Evolutionary conservation across 2,329 filamentous ascomycete species (phyloP).

Genomic region (Clarireedia paspali): DNA sequence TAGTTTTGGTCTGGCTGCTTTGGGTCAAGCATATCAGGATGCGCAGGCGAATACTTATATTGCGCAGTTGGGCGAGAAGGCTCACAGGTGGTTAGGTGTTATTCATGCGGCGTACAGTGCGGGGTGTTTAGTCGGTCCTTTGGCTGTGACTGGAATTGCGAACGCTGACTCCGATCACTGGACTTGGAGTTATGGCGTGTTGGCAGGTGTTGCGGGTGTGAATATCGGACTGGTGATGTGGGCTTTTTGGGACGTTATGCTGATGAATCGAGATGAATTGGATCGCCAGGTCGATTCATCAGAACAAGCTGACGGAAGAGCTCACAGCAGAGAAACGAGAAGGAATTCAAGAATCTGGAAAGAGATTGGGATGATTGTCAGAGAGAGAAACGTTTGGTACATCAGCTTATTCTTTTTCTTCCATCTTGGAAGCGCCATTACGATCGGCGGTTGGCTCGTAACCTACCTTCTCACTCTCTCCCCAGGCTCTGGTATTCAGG

Average conservation of each 20-base stretch:
- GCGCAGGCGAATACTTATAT: conserved; percentile 57
- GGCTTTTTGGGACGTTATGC: neutral
- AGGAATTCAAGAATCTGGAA: conserved; percentile 31
- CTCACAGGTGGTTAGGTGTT: conserved; percentile 54
- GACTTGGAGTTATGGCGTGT: conserved; percentile 21
- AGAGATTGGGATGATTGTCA: conserved; percentile 39
- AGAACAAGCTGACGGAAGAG: neutral
- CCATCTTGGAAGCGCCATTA: conserved; percentile 48
- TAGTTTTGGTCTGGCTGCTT: conserved; percentile 49
- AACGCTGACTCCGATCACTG: conserved; percentile 34
- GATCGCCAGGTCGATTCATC: neutral
- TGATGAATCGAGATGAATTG: neutral
- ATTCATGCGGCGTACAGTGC: conserved; percentile 52
- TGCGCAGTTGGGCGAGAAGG: conserved; percentile 35
- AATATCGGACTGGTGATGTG: neutral
- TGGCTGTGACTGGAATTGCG: conserved; percentile 47
- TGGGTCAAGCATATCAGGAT: conserved; percentile 58
- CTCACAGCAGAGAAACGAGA: conserved; percentile 4
- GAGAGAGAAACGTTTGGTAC: conserved; percentile 44
- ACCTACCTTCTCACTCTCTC: conserved; percentile 42
- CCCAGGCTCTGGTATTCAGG: neutral
- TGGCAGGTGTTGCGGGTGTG: neutral
- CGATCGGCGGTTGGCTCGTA: conserved; percentile 52
- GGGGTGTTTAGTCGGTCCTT: conserved; percentile 49
- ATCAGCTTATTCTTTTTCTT: conserved; percentile 59